Percentiles rank a stretch among this genome's conserved stretches.
These are phyloP conservation scores for Tricholoma matsutake DNA, from an alignment of 768 basidiomycete genomes.

Conservation along the genomic window DNA sequence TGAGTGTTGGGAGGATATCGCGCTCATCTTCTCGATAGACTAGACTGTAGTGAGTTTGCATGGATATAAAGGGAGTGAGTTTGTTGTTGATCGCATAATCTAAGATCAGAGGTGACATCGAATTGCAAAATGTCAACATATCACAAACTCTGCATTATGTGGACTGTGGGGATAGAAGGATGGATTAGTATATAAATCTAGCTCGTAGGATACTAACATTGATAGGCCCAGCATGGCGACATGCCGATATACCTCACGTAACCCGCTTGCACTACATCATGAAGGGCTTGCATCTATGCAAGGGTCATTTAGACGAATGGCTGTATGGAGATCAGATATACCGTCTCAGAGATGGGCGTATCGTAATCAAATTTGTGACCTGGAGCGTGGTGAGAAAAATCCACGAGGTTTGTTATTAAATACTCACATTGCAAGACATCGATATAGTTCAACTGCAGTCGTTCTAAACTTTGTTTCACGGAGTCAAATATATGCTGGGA, in stretches of 20 bases:
- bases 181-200: neutral
- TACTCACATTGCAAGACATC: constrained; percentile 64
- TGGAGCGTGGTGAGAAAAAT: constrained; percentile 10
- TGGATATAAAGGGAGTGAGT: constrained; percentile 57
- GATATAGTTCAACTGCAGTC: constrained; percentile 71
- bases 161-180: constrained; percentile 30
- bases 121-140: too few species aligned
- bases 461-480: constrained; percentile 56
- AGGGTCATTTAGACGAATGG: neutral
- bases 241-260: constrained; percentile 58
- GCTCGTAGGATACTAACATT: constrained; percentile 34
- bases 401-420: too few species aligned
- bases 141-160: constrained; percentile 48
- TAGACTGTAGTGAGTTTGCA: constrained; percentile 46
- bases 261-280: constrained; percentile 62
- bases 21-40: constrained; percentile 62
- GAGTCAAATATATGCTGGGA: constrained; percentile 66
- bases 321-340: constrained; percentile 12
- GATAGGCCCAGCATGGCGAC: constrained; percentile 50
- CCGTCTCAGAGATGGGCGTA: constrained; percentile 55
- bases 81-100: constrained; percentile 58
- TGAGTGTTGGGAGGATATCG: constrained; percentile 56
- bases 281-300: constrained; percentile 57
- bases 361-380: constrained; percentile 52
- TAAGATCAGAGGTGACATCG: constrained; percentile 14